Base-by-base conservation (phyloP, 495 filamentous ascomycete species). In the Pseudoneurospora amorphoporcata region DNA sequence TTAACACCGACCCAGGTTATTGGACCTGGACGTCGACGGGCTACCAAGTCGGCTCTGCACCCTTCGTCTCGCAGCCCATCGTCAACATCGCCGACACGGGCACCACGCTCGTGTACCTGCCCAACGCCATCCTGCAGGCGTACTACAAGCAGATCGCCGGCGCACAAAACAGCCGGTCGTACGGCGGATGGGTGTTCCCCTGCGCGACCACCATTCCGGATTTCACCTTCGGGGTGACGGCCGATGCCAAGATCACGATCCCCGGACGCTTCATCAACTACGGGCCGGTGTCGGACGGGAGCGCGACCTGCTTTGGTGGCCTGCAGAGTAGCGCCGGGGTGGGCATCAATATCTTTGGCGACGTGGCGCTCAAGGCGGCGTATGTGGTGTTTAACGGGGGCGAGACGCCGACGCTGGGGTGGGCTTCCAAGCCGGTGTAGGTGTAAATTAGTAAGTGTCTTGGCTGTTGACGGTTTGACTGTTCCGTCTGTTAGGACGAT, bases 341-440 rank as follows among this genome's bases (percentile, higher is more conserved):
- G 35, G 87, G 85, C 35, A 88, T 92, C 78, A 88, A 86, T 73
- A 93, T 95, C 80, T 90, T 91, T 71, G 92, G 92, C 53, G 92
- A 94, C 72, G 87, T 94, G 68, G 93, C 93, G 78, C 86, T 95
- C 74, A 94, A 94, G 86, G 87, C 87, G 74, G 90, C 92, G 75
- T 94, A 91, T 76, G 92, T 91, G 19, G 89, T 95, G 39, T 94
- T 93, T 77, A 74, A 79, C 32, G 78, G 75, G 38, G 80, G 81
- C 10, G 77, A 81, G 32, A 80, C 81, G n/a, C 87, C 87, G 32
- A 78, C 78, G 4, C 79, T 92, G 39, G 91, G 90, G 17, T 90
- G 90, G 81, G 90, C 90, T n/a, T 72, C 70, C 68, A 86, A 87
- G 81, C 65, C 4, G 0, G 32, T 71, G 32, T 71, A 68, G 47